Conservation (phyloP, 192 early-diverging fungal genomes). For the Podila minutissima region DNA sequence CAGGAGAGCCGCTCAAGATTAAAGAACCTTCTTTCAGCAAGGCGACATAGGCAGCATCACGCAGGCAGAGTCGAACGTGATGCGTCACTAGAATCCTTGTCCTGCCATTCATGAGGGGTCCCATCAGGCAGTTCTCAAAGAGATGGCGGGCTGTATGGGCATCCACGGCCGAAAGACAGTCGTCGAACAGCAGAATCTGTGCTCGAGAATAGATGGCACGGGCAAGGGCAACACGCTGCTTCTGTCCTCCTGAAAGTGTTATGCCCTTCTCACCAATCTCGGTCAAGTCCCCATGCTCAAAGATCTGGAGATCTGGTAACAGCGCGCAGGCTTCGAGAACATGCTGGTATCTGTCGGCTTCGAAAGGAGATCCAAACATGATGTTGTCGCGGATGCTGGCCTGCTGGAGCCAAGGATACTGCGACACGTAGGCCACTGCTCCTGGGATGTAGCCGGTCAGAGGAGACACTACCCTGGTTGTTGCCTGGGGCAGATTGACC, state of each 20-base stretch:
- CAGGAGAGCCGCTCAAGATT: conserved; percentile 40
- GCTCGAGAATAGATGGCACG: conserved; percentile 86
- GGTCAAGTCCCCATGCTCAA: conserved; percentile 68
- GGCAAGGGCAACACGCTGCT: conserved; percentile 86
- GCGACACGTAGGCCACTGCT: conserved; percentile 83
- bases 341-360: conserved; percentile 62
- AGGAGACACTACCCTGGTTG: conserved; percentile 21
- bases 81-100: conserved; percentile 93
- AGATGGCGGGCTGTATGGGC: conserved; percentile 79
- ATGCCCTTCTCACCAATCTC: conserved; percentile 87
- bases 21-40: conserved; percentile 61
- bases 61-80: conserved; percentile 70
- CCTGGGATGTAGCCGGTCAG: conserved; percentile 46
- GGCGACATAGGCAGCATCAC: conserved; percentile 63
- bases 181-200: conserved; percentile 80
- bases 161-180: conserved; percentile 92
- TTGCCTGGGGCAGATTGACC: conserved; percentile 46
- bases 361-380: conserved; percentile 66
- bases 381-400: conserved; percentile 80
- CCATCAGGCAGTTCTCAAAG: conserved; percentile 77
- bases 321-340: conserved; percentile 70
- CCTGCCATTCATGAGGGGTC: conserved; percentile 75
- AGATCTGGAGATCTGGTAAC: conserved; percentile 61
- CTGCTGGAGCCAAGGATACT: conserved; percentile 71
- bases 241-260: conserved; percentile 90